Conservation (phyloP, 495 filamentous ascomycete genomes). For the Tuber microsphaerosporum region DNA sequence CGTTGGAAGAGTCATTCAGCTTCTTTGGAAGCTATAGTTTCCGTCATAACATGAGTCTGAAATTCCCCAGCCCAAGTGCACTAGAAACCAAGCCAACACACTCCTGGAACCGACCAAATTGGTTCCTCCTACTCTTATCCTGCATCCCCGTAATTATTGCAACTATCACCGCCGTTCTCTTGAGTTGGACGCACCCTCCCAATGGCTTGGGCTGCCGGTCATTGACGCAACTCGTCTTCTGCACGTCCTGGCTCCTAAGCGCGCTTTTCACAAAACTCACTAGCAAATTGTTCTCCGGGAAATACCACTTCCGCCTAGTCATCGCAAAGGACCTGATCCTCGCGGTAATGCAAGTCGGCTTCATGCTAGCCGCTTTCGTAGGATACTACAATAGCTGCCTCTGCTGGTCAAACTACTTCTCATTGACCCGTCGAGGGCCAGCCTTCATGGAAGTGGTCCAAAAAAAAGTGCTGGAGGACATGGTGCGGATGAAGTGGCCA, state of each 20-base stretch:
- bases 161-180: background rate
- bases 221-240: background rate
- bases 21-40: slow-evolving; percentile 1
- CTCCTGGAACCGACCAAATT: background rate
- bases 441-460: background rate
- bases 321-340: slow-evolving; percentile 4
- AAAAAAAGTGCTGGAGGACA: background rate
- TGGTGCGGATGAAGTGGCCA: background rate
- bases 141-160: background rate
- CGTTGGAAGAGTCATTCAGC: background rate
- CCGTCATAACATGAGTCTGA: background rate
- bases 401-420: background rate
- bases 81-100: background rate
- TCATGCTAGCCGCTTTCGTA: slow-evolving; percentile 4
- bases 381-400: background rate
- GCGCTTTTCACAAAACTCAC: background rate
- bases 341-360: background rate
- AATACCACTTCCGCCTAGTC: slow-evolving; percentile 7
- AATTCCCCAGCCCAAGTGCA: background rate
- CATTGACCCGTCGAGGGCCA: background rate
- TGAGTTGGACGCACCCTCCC: background rate
- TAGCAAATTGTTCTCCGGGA: background rate
- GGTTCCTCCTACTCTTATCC: background rate
- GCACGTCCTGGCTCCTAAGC: background rate
- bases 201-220: slow-evolving; percentile 7